Evolutionary conservation across 345 rosid genomes (phyloP).

Genomic region (Dimocarpus longan): DNA sequence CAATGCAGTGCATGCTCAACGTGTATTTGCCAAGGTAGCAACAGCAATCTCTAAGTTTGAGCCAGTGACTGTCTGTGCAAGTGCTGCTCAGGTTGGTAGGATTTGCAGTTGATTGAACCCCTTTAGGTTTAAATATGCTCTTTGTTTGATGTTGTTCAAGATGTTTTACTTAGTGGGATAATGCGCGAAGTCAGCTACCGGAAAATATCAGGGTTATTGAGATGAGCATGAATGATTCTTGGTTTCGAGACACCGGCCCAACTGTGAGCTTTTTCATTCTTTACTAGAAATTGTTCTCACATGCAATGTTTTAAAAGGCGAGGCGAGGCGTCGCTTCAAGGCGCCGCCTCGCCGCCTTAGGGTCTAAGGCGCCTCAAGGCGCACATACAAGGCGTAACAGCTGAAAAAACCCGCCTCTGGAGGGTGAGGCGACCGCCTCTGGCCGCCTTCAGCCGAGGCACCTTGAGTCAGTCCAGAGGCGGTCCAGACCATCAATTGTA

Average conservation of each 20-base stretch:
- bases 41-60: slow-evolving; percentile 77
- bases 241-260: slow-evolving; percentile 97
- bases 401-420: too few relatives aligned
- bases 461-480: too few relatives aligned
- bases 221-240: slow-evolving; percentile 94
- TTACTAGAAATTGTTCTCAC: not conserved
- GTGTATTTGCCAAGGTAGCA: slow-evolving; percentile 65
- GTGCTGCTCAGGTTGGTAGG: slow-evolving; percentile 68
- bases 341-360: too few relatives aligned
- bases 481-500: too few relatives aligned
- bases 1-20: slow-evolving; percentile 62
- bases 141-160: slow-evolving; percentile 3
- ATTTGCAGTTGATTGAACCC: slow-evolving; percentile 13
- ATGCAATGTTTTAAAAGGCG: too few relatives aligned
- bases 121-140: not conserved
- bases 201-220: slow-evolving; percentile 74
- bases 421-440: too few relatives aligned
- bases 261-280: slow-evolving; percentile 57
- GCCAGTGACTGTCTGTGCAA: slow-evolving; percentile 89
- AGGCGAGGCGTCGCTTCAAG: too few relatives aligned
- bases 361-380: too few relatives aligned
- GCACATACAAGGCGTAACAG: too few relatives aligned
- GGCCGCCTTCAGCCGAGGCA: too few relatives aligned
- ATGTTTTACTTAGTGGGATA: slow-evolving; percentile 63
- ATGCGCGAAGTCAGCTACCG: slow-evolving; percentile 78